A percentile compares a stretch with the other conserved stretches of the same genome.
These are phyloP conservation scores for Paecilomyces sp. DNA, from an alignment of 2,329 filamentous ascomycete species.

Conservation along the genomic window DNA sequence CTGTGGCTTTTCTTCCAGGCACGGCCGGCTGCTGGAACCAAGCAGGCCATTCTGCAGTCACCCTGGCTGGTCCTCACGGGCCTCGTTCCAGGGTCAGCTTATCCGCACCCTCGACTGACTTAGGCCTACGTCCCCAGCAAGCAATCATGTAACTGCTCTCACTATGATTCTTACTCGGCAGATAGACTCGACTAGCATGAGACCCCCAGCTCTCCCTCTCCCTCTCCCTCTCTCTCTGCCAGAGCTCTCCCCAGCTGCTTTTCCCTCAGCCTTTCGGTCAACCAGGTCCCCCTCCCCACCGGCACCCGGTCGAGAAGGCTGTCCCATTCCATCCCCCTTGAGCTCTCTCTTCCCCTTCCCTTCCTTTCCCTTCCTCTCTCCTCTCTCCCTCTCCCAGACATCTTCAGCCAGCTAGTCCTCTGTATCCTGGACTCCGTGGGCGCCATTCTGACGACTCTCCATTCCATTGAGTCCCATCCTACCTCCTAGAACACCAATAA, in stretches of 20 bases:
- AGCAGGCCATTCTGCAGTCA: neutral
- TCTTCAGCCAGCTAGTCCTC: neutral
- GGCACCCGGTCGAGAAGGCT: slow-evolving; percentile 52
- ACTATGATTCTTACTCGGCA: too few species aligned
- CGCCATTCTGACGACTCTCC: neutral
- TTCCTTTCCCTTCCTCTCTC: slow-evolving; percentile 4
- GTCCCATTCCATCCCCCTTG: slow-evolving; percentile 41
- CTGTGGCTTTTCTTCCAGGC: neutral
- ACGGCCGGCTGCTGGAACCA: neutral
- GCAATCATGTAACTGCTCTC: too few species aligned
- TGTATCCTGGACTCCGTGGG: neutral
- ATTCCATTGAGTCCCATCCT: neutral
- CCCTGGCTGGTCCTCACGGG: neutral
- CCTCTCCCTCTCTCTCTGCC: neutral
- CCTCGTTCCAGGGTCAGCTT: neutral
- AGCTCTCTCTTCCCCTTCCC: slow-evolving; percentile 11
- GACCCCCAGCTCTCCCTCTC: neutral
- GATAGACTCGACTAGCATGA: too few species aligned
- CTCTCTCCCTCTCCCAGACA: slow-evolving; percentile 8
- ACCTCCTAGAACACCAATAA: neutral
- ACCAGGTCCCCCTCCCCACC: slow-evolving; percentile 25
- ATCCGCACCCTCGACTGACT: neutral
- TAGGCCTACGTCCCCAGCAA: neutral
- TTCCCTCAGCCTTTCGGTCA: slow-evolving; percentile 22
- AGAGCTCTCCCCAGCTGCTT: neutral